Evolutionary conservation across 352 stramenopile genomes (phyloP), one percentile per base, ranked within the genome.

Genomic region (Globisporangium heterothallicum): DNA sequence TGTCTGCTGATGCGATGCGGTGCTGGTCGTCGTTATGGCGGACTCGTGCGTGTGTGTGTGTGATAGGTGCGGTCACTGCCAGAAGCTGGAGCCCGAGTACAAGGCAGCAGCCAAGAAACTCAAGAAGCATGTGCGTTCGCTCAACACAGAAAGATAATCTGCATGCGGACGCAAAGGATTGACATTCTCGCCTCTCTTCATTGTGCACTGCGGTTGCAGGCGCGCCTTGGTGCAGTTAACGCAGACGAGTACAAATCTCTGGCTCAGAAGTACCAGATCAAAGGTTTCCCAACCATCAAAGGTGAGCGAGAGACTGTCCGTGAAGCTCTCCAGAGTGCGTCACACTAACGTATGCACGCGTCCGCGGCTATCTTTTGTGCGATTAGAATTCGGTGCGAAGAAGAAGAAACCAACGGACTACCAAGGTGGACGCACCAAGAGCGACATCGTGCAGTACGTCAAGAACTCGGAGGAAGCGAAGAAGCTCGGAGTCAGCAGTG

Each of bases 21-120:
- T 32, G 19, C 21, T 32, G 7, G 19, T 5, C 26, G 0, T 14
- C 5, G 2, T 14, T 14, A 26, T 35, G 18, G 21, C 41, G 6
- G 27, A 30, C 1, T 18, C 6, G 21, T 22, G 18, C 2, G 4
- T 36, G n/a, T 47, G n/a, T 35, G 21, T 30, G 9, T 49, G 19
- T 25, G 32, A 10, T 43, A 87, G 76, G 76, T 97, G 88, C 47
- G 91, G 91, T 0, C 91, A 97, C 64, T 97, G 91, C 67, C 86
- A 97, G 66, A 64, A 82, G 27, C 64, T 97, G 14, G 83, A 92
- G 49, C 90, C 90, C 0, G 80, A 97, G 62, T 97, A 81, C 72
- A 90, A 95, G 58, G 64, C 66, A 10, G 86, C 88, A 0, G 90
- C 89, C 8, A 89, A 87, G 63, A 85, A 91, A 51, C 72, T 97